Percentiles rank a stretch among this genome's conserved stretches.
phyloP scores from a whole-genome alignment of 495 filamentous ascomycete genomes.

The Gamarada debralockiae region DNA sequence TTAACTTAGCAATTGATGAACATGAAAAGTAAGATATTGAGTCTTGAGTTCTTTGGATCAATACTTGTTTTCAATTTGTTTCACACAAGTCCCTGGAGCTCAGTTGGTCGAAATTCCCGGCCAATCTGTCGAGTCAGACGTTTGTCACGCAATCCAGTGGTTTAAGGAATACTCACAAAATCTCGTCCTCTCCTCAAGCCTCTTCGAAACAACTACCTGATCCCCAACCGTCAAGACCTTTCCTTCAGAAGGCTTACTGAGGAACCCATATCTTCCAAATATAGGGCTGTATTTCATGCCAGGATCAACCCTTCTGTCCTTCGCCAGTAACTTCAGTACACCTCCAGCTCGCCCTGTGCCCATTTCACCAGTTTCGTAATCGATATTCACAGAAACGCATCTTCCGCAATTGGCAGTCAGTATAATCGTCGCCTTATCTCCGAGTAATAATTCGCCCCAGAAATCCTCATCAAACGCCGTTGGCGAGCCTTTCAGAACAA shows the following conservation, averaged over 20 bases:
- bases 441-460: slow-evolving; percentile 58
- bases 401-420: slow-evolving; percentile 79
- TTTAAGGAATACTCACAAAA: slow-evolving; percentile 49
- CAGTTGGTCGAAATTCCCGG: slow-evolving; percentile 1
- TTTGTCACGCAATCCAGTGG: background rate
- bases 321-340: slow-evolving; percentile 73
- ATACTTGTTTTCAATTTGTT: too few species aligned
- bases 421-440: slow-evolving; percentile 38
- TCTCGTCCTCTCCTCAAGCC: slow-evolving; percentile 53
- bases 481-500: slow-evolving; percentile 60
- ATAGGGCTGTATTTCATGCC: slow-evolving; percentile 74
- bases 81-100: too few species aligned
- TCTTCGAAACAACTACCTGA: slow-evolving; percentile 56
- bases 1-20: too few species aligned
- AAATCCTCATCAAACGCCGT: slow-evolving; percentile 79
- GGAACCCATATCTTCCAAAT: slow-evolving; percentile 80
- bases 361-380: slow-evolving; percentile 69
- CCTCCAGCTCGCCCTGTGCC: slow-evolving; percentile 59
- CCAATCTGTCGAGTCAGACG: background rate
- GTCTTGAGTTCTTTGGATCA: too few species aligned
- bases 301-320: slow-evolving; percentile 70
- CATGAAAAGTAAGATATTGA: too few species aligned
- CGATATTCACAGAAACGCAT: slow-evolving; percentile 77
- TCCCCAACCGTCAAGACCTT: slow-evolving; percentile 61
- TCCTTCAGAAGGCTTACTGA: slow-evolving; percentile 31